A percentile compares a stretch with the other conserved stretches of the same genome.
Conservation (phyloP, 2,329 filamentous ascomycete genomes). For the Emericellopsis cladophorae region DNA sequence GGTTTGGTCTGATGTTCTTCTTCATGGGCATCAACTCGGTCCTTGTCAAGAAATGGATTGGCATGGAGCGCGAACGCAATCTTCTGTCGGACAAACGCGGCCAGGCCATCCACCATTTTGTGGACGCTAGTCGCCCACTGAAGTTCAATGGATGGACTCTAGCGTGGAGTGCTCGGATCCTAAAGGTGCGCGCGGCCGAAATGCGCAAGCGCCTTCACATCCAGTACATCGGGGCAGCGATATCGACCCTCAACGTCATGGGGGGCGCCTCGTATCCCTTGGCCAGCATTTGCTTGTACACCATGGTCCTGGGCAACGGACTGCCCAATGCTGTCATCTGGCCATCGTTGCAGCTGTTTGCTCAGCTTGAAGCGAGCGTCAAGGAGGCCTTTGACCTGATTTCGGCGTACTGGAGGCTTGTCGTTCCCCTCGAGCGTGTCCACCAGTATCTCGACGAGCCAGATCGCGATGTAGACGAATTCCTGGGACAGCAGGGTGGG, state of each 20-base stretch:
- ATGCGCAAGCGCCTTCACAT: slow-evolving; percentile 24
- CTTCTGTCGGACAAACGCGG: slow-evolving; percentile 64
- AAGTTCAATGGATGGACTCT: slow-evolving; percentile 27
- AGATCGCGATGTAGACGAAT: slow-evolving; percentile 47
- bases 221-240: slow-evolving; percentile 26
- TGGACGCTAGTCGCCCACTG: slow-evolving; percentile 67
- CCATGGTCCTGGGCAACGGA: slow-evolving; percentile 52
- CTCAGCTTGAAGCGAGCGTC: slow-evolving; percentile 59
- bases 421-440: slow-evolving; percentile 70
- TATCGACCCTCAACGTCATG: slow-evolving; percentile 57
- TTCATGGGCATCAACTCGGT: slow-evolving; percentile 59
- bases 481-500: slow-evolving; percentile 15
- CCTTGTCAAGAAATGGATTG: slow-evolving; percentile 53
- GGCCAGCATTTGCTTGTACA: slow-evolving; percentile 71
- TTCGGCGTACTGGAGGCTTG: slow-evolving; percentile 66
- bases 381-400: slow-evolving; percentile 65
- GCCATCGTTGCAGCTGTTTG: slow-evolving; percentile 71
- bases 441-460: slow-evolving; percentile 81
- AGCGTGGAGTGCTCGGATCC: slow-evolving; percentile 21
- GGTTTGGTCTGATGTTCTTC: slow-evolving; percentile 54
- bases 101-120: slow-evolving; percentile 72
- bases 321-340: slow-evolving; percentile 76
- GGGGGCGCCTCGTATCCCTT: slow-evolving; percentile 68
- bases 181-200: slow-evolving; percentile 19
- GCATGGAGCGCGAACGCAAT: slow-evolving; percentile 59